Evolutionary conservation across 441 rosid genomes (phyloP).

Genomic region (Arabidopsis lyrata): DNA sequence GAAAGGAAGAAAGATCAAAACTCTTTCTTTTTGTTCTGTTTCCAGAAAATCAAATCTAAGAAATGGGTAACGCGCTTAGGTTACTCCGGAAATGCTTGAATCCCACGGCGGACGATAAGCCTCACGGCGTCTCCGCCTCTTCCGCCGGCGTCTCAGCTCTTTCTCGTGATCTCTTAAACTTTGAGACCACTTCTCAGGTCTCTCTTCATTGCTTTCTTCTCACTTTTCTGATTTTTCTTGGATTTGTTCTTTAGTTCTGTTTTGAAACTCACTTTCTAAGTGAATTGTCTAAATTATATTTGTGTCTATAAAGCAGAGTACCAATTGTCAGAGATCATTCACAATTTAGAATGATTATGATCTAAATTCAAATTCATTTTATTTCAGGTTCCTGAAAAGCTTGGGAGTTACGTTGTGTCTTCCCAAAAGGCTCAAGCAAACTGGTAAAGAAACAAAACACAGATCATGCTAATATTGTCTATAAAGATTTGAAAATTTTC

Average conservation of each 20-base stretch:
- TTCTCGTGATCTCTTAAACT: conserved; percentile 70
- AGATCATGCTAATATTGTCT: conserved; percentile 11
- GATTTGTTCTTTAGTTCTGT: background rate
- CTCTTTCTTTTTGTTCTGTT: background rate
- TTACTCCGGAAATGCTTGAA: conserved; percentile 54
- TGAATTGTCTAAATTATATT: background rate
- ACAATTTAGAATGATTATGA: conserved; percentile 1
- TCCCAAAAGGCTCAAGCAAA: conserved; percentile 95
- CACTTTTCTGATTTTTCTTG: background rate
- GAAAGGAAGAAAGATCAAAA: conserved; percentile 34
- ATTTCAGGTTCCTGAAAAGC: conserved; percentile 74
- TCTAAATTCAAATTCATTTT: too few relatives aligned
- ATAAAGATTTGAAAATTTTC: background rate
- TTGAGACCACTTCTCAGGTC: conserved; percentile 81
- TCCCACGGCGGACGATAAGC: conserved; percentile 53
- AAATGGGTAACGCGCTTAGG: conserved; percentile 83
- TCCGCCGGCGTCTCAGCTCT: conserved; percentile 77
- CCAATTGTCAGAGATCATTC: background rate
- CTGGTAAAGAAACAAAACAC: conserved; percentile 63
- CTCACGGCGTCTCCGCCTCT: conserved; percentile 64
- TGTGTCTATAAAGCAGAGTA: conserved; percentile 11
- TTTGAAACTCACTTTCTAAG: background rate
- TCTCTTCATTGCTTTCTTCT: background rate
- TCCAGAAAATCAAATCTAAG: conserved; percentile 5
- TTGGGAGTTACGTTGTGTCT: conserved; percentile 71